Evolutionary conservation across 2,329 filamentous ascomycete genomes (phyloP).

Genomic region (Cladosporium phlei): DNA sequence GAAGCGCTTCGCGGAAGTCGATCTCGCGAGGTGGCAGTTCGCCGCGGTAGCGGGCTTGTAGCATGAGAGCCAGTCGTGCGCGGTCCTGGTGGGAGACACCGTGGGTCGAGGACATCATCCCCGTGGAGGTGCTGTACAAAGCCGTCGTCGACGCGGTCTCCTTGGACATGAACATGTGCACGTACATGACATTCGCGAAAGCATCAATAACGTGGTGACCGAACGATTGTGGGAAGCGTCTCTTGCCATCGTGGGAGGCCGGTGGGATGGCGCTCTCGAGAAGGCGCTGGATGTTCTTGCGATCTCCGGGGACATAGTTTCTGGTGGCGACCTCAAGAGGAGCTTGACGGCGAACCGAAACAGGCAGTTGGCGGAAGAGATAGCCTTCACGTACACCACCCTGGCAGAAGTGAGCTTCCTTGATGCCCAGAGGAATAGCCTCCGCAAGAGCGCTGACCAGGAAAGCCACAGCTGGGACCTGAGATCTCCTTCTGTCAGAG

Average conservation of each 20-base stretch:
- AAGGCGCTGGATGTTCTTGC: slow-evolving; percentile 6
- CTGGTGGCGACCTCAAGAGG: slow-evolving; percentile 59
- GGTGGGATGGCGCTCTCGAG: slow-evolving; percentile 39
- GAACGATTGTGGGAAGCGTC: slow-evolving; percentile 23
- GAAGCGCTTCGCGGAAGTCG: slow-evolving; percentile 49
- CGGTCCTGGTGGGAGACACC: slow-evolving; percentile 69
- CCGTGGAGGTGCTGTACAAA: slow-evolving; percentile 65
- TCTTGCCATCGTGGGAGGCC: slow-evolving; percentile 43
- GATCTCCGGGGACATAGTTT: slow-evolving; percentile 38
- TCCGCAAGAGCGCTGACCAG: slow-evolving; percentile 72
- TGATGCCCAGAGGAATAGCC: slow-evolving; percentile 61
- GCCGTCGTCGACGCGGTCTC: slow-evolving; percentile 58
- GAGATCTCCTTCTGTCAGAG: slow-evolving; percentile 70
- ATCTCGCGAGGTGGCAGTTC: slow-evolving; percentile 56
- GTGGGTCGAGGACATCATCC: slow-evolving; percentile 62
- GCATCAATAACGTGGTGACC: slow-evolving; percentile 45
- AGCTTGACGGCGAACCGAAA: slow-evolving; percentile 49
- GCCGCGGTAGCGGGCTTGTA: slow-evolving; percentile 70
- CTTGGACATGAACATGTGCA: slow-evolving; percentile 40
- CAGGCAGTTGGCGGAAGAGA: slow-evolving; percentile 63
- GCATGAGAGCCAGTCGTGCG: slow-evolving; percentile 64
- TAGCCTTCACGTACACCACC: slow-evolving; percentile 83
- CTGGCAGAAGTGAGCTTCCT: slow-evolving; percentile 74
- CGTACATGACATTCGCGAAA: slow-evolving; percentile 56
- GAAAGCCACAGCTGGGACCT: slow-evolving; percentile 78